Conservation (phyloP, 2,329 filamentous ascomycete species). For the Talaromyces sp. region DNA sequence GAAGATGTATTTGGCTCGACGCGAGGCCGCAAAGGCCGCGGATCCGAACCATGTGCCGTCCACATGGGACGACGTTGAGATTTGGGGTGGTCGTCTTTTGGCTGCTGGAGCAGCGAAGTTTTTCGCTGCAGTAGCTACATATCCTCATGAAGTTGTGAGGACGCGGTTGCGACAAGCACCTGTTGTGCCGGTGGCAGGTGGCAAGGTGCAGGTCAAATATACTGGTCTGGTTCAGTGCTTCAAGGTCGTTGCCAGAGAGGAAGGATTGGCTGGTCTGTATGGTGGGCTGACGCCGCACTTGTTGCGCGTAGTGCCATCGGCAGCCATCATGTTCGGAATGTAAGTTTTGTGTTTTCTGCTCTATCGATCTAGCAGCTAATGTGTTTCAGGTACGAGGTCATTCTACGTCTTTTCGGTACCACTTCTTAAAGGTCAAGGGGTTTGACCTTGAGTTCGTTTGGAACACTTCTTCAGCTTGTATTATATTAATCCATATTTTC, state of each 20-base stretch:
- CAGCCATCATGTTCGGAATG: constrained; percentile 95
- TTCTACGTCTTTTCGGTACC: constrained; percentile 33
- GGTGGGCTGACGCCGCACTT: constrained; percentile 89
- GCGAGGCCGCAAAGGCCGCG: constrained; percentile 57
- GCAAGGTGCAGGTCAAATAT: constrained; percentile 69
- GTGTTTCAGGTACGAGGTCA: constrained; percentile 31
- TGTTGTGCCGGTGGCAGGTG: constrained; percentile 68
- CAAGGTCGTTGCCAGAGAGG: constrained; percentile 79
- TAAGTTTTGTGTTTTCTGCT: constrained; percentile 45
- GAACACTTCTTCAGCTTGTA: constrained; percentile 5
- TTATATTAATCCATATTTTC: constrained; percentile 5
- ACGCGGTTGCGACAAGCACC: constrained; percentile 84
- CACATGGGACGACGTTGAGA: constrained; percentile 69
- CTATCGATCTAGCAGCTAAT: constrained; percentile 20
- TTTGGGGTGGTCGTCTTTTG: constrained; percentile 73
- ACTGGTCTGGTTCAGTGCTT: constrained; percentile 87
- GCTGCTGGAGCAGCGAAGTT: constrained; percentile 78
- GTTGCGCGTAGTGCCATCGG: constrained; percentile 83
- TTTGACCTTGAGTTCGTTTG: neutral
- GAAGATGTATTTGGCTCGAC: constrained; percentile 67
- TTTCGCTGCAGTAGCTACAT: constrained; percentile 76
- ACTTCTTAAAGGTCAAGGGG: constrained; percentile 25
- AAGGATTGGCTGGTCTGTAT: constrained; percentile 81
- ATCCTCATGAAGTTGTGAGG: constrained; percentile 87
- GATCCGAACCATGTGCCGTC: constrained; percentile 61